Evolutionary conservation across 73 alveolate genomes (phyloP).

Genomic region (Symbiodinium natans): DNA sequence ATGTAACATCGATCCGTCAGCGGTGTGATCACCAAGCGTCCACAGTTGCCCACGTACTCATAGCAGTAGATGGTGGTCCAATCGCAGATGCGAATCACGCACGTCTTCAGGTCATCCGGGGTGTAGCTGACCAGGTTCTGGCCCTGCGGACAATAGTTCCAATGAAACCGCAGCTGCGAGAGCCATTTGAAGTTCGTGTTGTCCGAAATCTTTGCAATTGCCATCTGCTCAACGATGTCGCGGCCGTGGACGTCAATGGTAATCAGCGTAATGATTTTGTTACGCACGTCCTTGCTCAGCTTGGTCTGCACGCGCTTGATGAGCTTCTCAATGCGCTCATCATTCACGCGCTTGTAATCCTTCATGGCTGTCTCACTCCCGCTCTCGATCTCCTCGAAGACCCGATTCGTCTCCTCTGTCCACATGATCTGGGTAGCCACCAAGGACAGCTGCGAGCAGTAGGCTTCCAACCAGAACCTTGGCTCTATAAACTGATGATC

Average conservation of each 20-base stretch:
- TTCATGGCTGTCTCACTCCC: conserved; percentile 99
- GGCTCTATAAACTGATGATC: conserved; percentile 6
- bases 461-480: conserved; percentile 99
- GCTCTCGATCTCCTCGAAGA: conserved; percentile 98
- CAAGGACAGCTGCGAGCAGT: conserved; percentile 99
- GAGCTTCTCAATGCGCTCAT: conserved; percentile 91
- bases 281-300: conserved; percentile 95
- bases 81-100: conserved; percentile 99
- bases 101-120: conserved; percentile 97
- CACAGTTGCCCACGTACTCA: conserved; percentile 99
- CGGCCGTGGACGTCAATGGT: conserved; percentile 99
- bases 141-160: conserved; percentile 96
- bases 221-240: conserved; percentile 99
- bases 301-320: conserved; percentile 82
- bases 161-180: conserved; percentile 99
- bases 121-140: conserved; percentile 69
- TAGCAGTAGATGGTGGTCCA: conserved; percentile 99
- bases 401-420: conserved; percentile 98
- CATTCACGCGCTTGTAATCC: conserved; percentile 93
- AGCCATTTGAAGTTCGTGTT: conserved; percentile 99
- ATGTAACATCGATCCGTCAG: conserved; percentile 99
- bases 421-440: conserved; percentile 99
- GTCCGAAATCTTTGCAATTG: conserved; percentile 94
- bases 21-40: conserved; percentile 99
- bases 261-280: conserved; percentile 99